Conservation (phyloP, 345 rosid species). For the Rhizophora mangle region DNA sequence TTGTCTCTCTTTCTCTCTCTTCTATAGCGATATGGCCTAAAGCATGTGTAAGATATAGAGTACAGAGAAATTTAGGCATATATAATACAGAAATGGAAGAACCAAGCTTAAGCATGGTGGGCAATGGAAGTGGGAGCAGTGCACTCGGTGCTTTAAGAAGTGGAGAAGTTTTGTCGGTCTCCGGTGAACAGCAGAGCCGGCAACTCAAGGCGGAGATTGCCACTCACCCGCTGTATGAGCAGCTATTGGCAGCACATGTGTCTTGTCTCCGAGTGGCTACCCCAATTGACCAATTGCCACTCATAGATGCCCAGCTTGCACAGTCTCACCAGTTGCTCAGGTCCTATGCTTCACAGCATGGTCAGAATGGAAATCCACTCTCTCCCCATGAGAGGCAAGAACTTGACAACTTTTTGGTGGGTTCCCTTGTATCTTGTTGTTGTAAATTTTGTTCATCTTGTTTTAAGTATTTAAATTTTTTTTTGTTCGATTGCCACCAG, state of each 20-base stretch:
- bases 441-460: neutral
- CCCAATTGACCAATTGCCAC: slow-evolving; percentile 91
- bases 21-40: too few relatives aligned
- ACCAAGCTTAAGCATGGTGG: slow-evolving; percentile 70
- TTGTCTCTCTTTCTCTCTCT: slow-evolving; percentile 5
- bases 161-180: slow-evolving; percentile 41
- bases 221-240: slow-evolving; percentile 79
- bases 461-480: neutral
- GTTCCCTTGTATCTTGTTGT: neutral
- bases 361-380: slow-evolving; percentile 38
- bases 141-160: slow-evolving; percentile 30
- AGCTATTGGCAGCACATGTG: slow-evolving; percentile 78
- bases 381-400: slow-evolving; percentile 82
- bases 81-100: slow-evolving; percentile 56
- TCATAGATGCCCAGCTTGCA: slow-evolving; percentile 85
- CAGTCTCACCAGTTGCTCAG: slow-evolving; percentile 78
- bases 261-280: slow-evolving; percentile 91
- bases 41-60: neutral
- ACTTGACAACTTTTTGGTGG: slow-evolving; percentile 89
- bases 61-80: neutral
- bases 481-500: neutral
- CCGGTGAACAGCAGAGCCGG: slow-evolving; percentile 44
- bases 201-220: slow-evolving; percentile 86
- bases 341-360: slow-evolving; percentile 59
- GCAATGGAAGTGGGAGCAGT: slow-evolving; percentile 32